Base-by-base conservation (phyloP, 768 basidiomycete species). In the Hirschioporus abietinus region DNA sequence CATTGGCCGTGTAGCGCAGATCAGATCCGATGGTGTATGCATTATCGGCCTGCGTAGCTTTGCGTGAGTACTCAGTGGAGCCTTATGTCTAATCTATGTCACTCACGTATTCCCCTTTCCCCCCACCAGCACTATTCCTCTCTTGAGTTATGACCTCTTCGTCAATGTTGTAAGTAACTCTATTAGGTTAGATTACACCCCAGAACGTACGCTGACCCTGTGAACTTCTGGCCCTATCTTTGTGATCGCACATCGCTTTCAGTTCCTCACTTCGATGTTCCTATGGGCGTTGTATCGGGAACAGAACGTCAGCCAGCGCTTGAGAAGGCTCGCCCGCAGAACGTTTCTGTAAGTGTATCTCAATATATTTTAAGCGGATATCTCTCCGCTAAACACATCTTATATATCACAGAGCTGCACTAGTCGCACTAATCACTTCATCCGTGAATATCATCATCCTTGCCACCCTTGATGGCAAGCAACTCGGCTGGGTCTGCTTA, bases 401-500 rank as follows among this genome's bases (percentile, higher is more conserved):
- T 20, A 52, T 60, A 59, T 17, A 42, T 25, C 59, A 52, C 66
- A 82, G 82, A 60, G 84, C 84, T 0, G 78, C 85, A 0, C 69
- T 74, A 24, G 75, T 82, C 24, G 81, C 83, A 0, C 77, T 86
- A 15, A 77, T 78, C 12, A 85, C 85, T 7, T 84, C 84, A 12
- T 78, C 81, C 42, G 68, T 71, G 64, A 81, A 87, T 71, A 80
- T 85, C 52, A 71, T 75, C 12, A 72, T 84, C n/a, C 76, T 87
- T 30, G 81, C 82, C 12, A 63, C 76, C 25, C 65, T 82, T 71
- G 75, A 84, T 60, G 84, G 84, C 7, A 70, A 75, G 25, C 77
- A 86, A 68, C 72, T 83, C 9, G 82, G 77, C 7, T 84, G 81
- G 82, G 77, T 85, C 7, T 84, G 83, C 70, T 75, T 85, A 0